Conservation (phyloP, 1,284 basidiomycete genomes). For the Cutaneotrichosporon mucoides region DNA sequence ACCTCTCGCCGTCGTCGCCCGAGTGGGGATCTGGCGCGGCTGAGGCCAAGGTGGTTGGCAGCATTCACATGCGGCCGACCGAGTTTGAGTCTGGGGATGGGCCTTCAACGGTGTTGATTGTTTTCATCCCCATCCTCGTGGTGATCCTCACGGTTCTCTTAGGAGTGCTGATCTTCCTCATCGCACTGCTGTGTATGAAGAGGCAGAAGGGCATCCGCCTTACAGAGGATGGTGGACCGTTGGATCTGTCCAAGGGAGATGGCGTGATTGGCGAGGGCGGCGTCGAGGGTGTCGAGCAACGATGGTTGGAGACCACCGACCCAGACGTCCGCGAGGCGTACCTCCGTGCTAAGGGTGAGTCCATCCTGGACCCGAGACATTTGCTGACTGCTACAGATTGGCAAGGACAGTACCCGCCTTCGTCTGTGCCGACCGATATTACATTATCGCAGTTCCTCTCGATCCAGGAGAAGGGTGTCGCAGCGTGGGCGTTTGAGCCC, state of each 20-base stretch:
- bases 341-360: constrained; percentile 77
- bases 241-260: constrained; percentile 88
- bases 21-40: not conserved
- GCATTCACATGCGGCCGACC: not conserved
- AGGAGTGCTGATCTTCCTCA: constrained; percentile 80
- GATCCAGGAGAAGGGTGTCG: constrained; percentile 96
- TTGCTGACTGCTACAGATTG: constrained; percentile 58
- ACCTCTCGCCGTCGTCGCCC: not conserved
- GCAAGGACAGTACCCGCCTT: constrained; percentile 84
- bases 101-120: constrained; percentile 35
- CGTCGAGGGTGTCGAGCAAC: constrained; percentile 80
- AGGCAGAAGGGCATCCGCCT: constrained; percentile 75
- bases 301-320: constrained; percentile 83
- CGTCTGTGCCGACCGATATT: constrained; percentile 89
- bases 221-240: constrained; percentile 81
- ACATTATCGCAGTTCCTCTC: constrained; percentile 94
- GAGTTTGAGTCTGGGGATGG: constrained; percentile 18
- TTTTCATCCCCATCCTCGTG: constrained; percentile 73
- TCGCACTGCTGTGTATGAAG: constrained; percentile 78
- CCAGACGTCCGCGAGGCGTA: constrained; percentile 70
- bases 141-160: constrained; percentile 89
- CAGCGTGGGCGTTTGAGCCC: constrained; percentile 95
- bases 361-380: too few species aligned
- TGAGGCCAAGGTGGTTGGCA: not conserved
- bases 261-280: constrained; percentile 85